These are phyloP conservation scores for Capsella rubella DNA, from an alignment of 441 rosid species.

Conservation along the genomic window DNA sequence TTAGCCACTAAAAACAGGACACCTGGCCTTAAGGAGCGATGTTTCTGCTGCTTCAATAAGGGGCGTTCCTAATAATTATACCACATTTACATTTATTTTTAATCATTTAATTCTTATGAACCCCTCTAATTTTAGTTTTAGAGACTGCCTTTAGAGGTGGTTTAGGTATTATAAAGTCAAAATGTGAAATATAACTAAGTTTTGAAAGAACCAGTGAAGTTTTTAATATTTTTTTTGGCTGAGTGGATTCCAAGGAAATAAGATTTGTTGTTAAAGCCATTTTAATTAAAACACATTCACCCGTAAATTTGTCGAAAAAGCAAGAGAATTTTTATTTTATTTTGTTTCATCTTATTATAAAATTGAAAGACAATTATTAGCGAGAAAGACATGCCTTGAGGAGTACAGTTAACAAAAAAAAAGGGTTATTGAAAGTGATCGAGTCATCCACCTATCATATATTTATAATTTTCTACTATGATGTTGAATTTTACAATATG, in stretches of 20 bases:
- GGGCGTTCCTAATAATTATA: too few species aligned
- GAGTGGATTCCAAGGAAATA: slow-evolving; percentile 8
- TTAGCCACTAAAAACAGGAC: too few species aligned
- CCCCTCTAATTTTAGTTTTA: too few species aligned
- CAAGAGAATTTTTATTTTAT: background rate
- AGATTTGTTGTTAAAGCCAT: slow-evolving; percentile 11
- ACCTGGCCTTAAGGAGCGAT: too few species aligned
- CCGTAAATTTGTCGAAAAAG: slow-evolving; percentile 40
- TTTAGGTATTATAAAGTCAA: slow-evolving; percentile 15
- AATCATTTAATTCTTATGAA: too few species aligned
- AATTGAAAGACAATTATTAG: slow-evolving; percentile 30
- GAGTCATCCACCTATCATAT: slow-evolving; percentile 2
- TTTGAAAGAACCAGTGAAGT: background rate
- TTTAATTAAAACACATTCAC: slow-evolving; percentile 22
- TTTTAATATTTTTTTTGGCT: background rate
- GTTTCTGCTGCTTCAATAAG: too few species aligned
- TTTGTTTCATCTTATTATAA: background rate
- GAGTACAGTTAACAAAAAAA: slow-evolving; percentile 33
- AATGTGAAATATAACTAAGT: slow-evolving; percentile 1
- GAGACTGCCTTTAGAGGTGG: too few species aligned
- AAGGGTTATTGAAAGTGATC: slow-evolving; percentile 36
- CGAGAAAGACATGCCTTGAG: slow-evolving; percentile 39
- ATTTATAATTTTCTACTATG: slow-evolving; percentile 5
- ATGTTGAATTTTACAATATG: background rate
- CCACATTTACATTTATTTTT: too few species aligned